These are phyloP conservation scores for Litchi chinensis DNA, from an alignment of 345 rosid species.

Conservation along the genomic window DNA sequence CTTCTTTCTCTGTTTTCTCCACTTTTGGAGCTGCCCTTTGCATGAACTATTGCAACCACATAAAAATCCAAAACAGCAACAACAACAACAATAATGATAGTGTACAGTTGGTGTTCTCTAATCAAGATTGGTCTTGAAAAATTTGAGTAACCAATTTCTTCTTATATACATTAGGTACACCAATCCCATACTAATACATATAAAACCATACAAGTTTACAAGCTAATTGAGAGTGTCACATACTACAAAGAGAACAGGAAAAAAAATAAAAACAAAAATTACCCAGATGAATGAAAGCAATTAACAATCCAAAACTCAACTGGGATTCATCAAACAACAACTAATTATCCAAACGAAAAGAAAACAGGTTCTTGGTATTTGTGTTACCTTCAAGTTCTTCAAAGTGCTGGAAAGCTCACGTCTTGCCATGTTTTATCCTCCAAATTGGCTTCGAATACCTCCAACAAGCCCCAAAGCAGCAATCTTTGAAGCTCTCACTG, in stretches of 20 bases:
- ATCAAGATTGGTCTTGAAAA: too few species aligned
- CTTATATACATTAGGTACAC: too few species aligned
- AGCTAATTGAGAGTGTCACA: neutral
- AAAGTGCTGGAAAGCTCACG: conserved; percentile 87
- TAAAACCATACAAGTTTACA: neutral
- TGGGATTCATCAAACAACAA: neutral
- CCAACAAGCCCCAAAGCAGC: neutral
- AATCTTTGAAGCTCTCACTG: neutral
- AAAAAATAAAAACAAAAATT: conserved; percentile 11
- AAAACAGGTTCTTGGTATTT: neutral
- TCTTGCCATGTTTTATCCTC: conserved; percentile 55
- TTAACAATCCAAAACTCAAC: conserved; percentile 15
- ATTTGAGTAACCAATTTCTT: too few species aligned
- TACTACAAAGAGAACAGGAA: neutral
- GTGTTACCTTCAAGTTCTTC: conserved; percentile 78
- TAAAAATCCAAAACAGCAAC: neutral
- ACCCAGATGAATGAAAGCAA: conserved; percentile 24
- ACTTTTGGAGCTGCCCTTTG: conserved; percentile 70
- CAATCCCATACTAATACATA: too few species aligned
- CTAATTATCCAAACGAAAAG: neutral
- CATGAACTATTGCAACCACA: conserved; percentile 60
- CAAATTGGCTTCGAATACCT: neutral
- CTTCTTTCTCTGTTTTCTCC: conserved; percentile 61
- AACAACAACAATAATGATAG: too few species aligned
- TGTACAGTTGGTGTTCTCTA: too few species aligned